Percentiles rank a stretch among this genome's conserved stretches.
Conservation (phyloP, 2,329 filamentous ascomycete species). For the Beauveria asiatica region DNA sequence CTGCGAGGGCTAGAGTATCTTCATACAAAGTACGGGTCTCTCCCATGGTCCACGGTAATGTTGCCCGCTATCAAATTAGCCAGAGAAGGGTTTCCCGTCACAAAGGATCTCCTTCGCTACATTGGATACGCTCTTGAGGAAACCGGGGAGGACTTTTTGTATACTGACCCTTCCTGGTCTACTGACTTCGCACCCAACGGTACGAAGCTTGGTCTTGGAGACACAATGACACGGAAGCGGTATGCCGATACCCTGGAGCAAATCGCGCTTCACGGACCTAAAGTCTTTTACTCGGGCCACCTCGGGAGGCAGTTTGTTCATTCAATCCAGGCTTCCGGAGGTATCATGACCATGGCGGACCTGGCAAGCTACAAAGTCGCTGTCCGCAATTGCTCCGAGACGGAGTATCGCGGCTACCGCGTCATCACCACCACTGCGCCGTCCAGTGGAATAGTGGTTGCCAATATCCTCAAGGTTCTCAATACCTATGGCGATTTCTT, state of each 20-base stretch:
- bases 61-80: constrained; percentile 64
- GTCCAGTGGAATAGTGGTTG: constrained; percentile 61
- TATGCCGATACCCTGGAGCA: constrained; percentile 66
- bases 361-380: constrained; percentile 63
- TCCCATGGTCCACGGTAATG: constrained; percentile 60
- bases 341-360: constrained; percentile 69
- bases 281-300: constrained; percentile 61
- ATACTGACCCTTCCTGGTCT: constrained; percentile 65
- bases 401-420: constrained; percentile 61
- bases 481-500: constrained; percentile 62
- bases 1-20: constrained; percentile 66
- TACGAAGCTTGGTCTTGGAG: constrained; percentile 52
- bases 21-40: constrained; percentile 55
- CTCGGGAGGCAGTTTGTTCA: constrained; percentile 63
- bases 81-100: constrained; percentile 64
- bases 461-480: constrained; percentile 65
- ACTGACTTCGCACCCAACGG: constrained; percentile 78
- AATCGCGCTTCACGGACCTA: constrained; percentile 56
- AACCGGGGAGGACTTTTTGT: constrained; percentile 48
- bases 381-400: constrained; percentile 49
- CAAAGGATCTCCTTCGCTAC: constrained; percentile 60
- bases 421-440: constrained; percentile 61
- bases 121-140: constrained; percentile 47
- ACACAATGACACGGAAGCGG: constrained; percentile 64
- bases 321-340: constrained; percentile 53